Percentiles rank a stretch among this genome's conserved stretches.
phyloP scores from a whole-genome alignment of 805 yeast genomes.

The Myxozyma kluyveri region DNA sequence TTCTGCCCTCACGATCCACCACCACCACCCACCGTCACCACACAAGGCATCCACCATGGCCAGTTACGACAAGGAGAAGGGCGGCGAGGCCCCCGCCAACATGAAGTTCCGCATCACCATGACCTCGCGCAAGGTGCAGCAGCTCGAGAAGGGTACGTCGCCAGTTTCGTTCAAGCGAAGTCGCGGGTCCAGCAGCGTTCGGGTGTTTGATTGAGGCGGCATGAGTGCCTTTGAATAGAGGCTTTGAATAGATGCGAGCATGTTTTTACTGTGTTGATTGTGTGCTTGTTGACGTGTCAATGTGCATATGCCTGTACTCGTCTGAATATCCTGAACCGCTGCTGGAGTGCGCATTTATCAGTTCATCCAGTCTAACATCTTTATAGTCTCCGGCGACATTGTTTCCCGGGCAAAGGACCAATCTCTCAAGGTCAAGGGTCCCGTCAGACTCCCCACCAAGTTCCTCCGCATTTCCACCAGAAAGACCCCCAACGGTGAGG shows the following conservation, averaged over 20 bases:
- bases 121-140: constrained; percentile 98
- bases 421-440: constrained; percentile 93
- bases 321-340: background rate
- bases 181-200: too few relatives aligned
- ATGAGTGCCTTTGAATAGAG: too few relatives aligned
- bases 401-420: constrained; percentile 80
- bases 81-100: constrained; percentile 39
- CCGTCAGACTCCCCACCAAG: constrained; percentile 99
- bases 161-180: too few relatives aligned
- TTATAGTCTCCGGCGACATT: constrained; percentile 77
- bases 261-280: too few relatives aligned
- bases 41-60: constrained; percentile 12
- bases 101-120: constrained; percentile 98
- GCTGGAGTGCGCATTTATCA: background rate
- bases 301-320: background rate
- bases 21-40: background rate
- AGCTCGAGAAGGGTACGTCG: constrained; percentile 68
- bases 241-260: too few relatives aligned
- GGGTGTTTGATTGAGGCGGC: too few relatives aligned
- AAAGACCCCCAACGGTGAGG: constrained; percentile 99
- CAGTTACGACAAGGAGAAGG: constrained; percentile 45
- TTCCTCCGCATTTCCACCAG: constrained; percentile 97
- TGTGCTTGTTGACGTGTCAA: too few relatives aligned
- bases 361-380: background rate
- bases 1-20: background rate